A percentile compares a stretch with the other conserved stretches of the same genome.
These are phyloP conservation scores for Clonostachys solani DNA, from an alignment of 2,329 filamentous ascomycete species.

Conservation along the genomic window DNA sequence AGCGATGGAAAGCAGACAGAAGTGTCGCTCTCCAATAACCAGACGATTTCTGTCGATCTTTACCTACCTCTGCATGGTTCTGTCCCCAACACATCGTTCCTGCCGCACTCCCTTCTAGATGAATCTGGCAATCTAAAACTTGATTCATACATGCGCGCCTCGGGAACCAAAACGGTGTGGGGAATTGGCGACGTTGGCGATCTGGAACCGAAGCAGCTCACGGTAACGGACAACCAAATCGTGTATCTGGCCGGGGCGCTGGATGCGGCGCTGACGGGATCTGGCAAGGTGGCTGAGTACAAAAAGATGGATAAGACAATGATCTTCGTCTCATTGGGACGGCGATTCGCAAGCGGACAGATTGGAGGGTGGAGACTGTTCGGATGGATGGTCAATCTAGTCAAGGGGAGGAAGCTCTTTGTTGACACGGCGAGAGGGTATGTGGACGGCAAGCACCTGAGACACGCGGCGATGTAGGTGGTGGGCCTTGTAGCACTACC, in stretches of 20 bases:
- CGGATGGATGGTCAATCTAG: constrained; percentile 20
- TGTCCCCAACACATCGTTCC: constrained; percentile 33
- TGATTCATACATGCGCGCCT: constrained; percentile 22
- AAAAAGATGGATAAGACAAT: constrained; percentile 14
- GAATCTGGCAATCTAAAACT: constrained; percentile 21
- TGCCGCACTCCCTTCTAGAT: constrained; percentile 25
- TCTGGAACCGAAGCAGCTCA: constrained; percentile 30
- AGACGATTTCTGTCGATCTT: constrained; percentile 22
- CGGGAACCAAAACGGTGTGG: constrained; percentile 29
- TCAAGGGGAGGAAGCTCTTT: constrained; percentile 25
- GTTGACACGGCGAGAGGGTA: constrained; percentile 21
- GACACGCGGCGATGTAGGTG: constrained; percentile 18
- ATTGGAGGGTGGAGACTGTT: constrained; percentile 24
- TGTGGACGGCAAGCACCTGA: constrained; percentile 14
- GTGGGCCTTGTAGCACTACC: too few relatives aligned
- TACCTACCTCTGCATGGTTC: constrained; percentile 41
- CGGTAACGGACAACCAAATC: constrained; percentile 23
- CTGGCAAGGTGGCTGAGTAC: constrained; percentile 7
- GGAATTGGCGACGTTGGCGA: constrained; percentile 35
- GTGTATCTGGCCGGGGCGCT: constrained; percentile 23
- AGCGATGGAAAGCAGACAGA: constrained; percentile 9
- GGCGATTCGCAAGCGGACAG: constrained; percentile 21
- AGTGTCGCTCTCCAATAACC: constrained; percentile 21
- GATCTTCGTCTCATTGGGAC: constrained; percentile 20
- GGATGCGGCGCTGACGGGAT: constrained; percentile 11